Base-by-base conservation (phyloP, 2,329 filamentous ascomycete genomes). In the Gaeumannomyces tritici region DNA sequence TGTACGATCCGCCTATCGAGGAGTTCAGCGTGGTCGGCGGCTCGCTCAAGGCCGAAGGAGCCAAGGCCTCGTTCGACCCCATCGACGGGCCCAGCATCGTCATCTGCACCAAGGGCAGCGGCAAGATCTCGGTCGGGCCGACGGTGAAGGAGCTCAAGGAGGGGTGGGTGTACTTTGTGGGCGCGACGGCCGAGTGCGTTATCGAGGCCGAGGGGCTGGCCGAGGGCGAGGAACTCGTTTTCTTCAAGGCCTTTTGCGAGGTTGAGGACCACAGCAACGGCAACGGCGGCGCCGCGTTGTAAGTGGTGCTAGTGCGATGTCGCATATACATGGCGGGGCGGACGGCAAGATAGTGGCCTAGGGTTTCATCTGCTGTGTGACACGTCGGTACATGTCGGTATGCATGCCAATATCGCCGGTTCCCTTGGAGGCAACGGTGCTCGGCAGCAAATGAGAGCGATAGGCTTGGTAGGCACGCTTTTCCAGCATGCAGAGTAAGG, bases 1-100 rank as follows among this genome's bases (percentile, higher is more conserved):
- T 98, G 21, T 99, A 99, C 74, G 90, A 99, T 71, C 95, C 95
- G 0, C 95, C 95, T 0, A 99, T 99, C 66, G 91, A 96, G 61
- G 95, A 99, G 73, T 99, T 99, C 74, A 89, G 87, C 67, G 93
- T 99, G 21, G 85, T 97, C 58, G 88, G 91, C 70, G 89, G 90
- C 0, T 84, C 89, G 13, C 79, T 99, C 47, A 89, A 88, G 67
- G 81, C 80, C 24, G 79, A 80, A 0, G 89, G 87, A 2, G 85
- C 90, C 33, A 96, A 96, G 76, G 91, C 86, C 0, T 96, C 90
- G 0, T 96, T 99, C 69, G 93, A 96, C 65, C 82, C 86, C 0
- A 85, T 99, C 59, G 86, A 89, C 8, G 95, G 95, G 0, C 95
- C 95, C 0, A 96, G 92, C 73, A 92, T 99, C 68, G 75, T 98